These are phyloP conservation scores for Cordyceps sp. DNA, from an alignment of 2,329 filamentous ascomycete genomes.

Conservation along the genomic window DNA sequence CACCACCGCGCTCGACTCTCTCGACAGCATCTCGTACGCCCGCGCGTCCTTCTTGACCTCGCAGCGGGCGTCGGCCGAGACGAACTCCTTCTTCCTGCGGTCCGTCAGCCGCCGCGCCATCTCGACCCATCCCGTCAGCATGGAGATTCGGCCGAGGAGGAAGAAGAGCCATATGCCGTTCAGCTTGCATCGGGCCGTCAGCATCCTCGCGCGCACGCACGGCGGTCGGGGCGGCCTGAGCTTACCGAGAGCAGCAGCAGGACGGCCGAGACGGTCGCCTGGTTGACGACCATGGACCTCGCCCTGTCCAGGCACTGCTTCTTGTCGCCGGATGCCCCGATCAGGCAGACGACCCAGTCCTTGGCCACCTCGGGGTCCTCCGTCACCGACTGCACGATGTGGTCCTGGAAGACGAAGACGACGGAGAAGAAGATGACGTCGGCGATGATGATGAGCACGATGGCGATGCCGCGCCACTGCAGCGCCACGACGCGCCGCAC, in stretches of 20 bases:
- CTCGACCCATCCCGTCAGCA: slow-evolving; percentile 71
- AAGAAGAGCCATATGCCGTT: slow-evolving; percentile 76
- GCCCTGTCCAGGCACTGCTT: slow-evolving; percentile 47
- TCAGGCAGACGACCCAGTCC: slow-evolving; percentile 61
- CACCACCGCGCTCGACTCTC: slow-evolving; percentile 35
- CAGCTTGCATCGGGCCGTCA: slow-evolving; percentile 26
- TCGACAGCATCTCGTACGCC: slow-evolving; percentile 69
- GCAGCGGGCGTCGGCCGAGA: slow-evolving; percentile 63
- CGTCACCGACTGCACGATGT: slow-evolving; percentile 43
- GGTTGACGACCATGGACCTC: slow-evolving; percentile 47
- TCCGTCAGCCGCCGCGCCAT: slow-evolving; percentile 33
- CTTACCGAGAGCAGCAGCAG: slow-evolving; percentile 66
- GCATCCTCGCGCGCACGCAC: neutral
- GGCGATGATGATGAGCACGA: slow-evolving; percentile 76
- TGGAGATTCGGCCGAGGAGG: slow-evolving; percentile 68
- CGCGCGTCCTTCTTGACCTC: slow-evolving; percentile 45
- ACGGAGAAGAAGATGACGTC: slow-evolving; percentile 92
- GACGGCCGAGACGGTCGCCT: slow-evolving; percentile 65
- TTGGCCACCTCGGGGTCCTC: slow-evolving; percentile 34
- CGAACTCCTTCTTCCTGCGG: slow-evolving; percentile 58
- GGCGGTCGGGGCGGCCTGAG: slow-evolving; percentile 4
- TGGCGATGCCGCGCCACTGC: slow-evolving; percentile 85
- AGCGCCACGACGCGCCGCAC: slow-evolving; percentile 74
- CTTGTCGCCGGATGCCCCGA: slow-evolving; percentile 36
- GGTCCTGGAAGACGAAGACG: slow-evolving; percentile 78